phyloP scores from a whole-genome alignment of 2,329 filamentous ascomycete species.

The Esteya vermicola region DNA sequence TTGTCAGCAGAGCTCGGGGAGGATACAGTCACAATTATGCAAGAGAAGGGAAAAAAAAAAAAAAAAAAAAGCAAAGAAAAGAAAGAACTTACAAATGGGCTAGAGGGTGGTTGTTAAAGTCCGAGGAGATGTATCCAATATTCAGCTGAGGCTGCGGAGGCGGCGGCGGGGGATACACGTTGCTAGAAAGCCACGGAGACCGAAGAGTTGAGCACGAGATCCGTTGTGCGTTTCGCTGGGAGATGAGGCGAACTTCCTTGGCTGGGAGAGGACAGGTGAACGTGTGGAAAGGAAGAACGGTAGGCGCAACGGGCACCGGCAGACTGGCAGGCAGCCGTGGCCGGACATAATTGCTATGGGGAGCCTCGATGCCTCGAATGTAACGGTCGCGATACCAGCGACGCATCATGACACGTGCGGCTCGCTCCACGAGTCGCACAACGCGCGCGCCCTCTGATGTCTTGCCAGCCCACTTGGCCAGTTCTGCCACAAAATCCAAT shows the following conservation, averaged over 20 bases:
- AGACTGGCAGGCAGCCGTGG: slow-evolving; percentile 60
- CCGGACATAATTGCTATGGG: slow-evolving; percentile 50
- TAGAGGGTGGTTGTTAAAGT: slow-evolving; percentile 96
- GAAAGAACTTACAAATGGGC: slow-evolving; percentile 56
- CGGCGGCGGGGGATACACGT: slow-evolving; percentile 70
- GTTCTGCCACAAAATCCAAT: slow-evolving; percentile 23
- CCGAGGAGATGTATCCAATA: slow-evolving; percentile 90
- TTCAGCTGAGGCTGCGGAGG: slow-evolving; percentile 76
- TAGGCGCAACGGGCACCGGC: slow-evolving; percentile 74
- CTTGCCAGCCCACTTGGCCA: slow-evolving; percentile 52
- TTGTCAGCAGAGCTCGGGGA: neutral
- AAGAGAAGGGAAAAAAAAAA: too few species aligned
- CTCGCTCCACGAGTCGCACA: slow-evolving; percentile 71
- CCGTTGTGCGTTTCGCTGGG: slow-evolving; percentile 81
- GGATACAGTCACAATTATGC: neutral
- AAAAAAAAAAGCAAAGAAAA: neutral
- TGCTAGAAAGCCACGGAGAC: slow-evolving; percentile 69
- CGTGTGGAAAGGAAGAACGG: slow-evolving; percentile 91
- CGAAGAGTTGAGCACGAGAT: slow-evolving; percentile 85
- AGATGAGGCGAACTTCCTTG: slow-evolving; percentile 84
- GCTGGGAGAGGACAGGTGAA: slow-evolving; percentile 91
- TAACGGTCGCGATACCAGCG: slow-evolving; percentile 82
- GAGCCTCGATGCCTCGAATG: slow-evolving; percentile 41
- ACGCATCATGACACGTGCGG: slow-evolving; percentile 62
- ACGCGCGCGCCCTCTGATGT: slow-evolving; percentile 83